Base-by-base conservation (phyloP, 164 flowering plant genomes). In the Vitis labrusca region DNA sequence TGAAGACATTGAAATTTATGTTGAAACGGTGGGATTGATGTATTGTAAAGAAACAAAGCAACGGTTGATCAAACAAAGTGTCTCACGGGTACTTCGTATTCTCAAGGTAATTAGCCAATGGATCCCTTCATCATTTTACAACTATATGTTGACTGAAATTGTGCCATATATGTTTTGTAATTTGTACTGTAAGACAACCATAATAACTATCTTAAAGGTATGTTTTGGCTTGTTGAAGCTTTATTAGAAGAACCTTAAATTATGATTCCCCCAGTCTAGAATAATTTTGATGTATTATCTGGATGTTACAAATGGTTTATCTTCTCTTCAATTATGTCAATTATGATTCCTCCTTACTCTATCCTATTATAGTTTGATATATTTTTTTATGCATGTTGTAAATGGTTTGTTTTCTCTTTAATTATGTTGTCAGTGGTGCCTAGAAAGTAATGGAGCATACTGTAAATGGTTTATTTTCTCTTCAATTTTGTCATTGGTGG, bases 1-100 rank as follows among this genome's bases (percentile, higher is more conserved):
- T 77, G 97, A 96, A 61, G 98, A 96, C 81, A 88, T 88, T 67
- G 99, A 96, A 74, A 84, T 85, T 58, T 96, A 85, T 83, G 97
- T 96, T 59, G 99, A 96, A 72, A 88, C 97, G 29, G 88, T 96
- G 29, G 97, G 98, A 9, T 79, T 96, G 62, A 96, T 96, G 99
- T 96, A 96, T 64, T 87, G 95, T 83, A 90, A 82, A 72, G 99
- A 93, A 11, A 79, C 90, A 85, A 96, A 86, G 85, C 97, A 87
- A 74, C 73, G 91, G 68, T 77, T 96, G 74, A 85, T 91, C 78
- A 96, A 90, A 81, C 97, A 93, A 75, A 93, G 83, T 63, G 93
- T 96, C 66, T 63, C 94, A 3, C 85, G 93, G 23, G 97, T 91
- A 1, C 90, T 96, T 13, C 95, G 98, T 16, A 81, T 96, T 69